Evolutionary conservation across 2,329 filamentous ascomycete genomes (phyloP).

Genomic region (Ophiostoma triangulosporum): DNA sequence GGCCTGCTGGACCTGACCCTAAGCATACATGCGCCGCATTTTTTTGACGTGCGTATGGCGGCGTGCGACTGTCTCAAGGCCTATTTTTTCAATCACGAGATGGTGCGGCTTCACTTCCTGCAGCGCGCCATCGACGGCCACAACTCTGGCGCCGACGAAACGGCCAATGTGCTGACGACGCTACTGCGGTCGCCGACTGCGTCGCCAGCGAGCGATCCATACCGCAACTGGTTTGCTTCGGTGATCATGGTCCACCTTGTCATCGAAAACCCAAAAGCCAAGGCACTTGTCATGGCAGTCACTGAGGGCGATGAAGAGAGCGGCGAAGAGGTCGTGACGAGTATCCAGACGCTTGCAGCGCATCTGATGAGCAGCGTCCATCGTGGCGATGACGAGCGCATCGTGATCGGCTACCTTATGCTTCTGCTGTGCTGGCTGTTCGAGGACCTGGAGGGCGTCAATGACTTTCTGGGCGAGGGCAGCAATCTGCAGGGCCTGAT

Average conservation of each 20-base stretch:
- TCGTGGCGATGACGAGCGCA: slow-evolving; percentile 61
- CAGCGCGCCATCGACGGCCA: slow-evolving; percentile 82
- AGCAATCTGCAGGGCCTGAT: slow-evolving; percentile 82
- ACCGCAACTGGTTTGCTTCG: slow-evolving; percentile 79
- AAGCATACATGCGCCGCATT: slow-evolving; percentile 47
- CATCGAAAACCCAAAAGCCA: slow-evolving; percentile 66
- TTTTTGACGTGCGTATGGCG: slow-evolving; percentile 70
- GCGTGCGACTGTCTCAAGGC: slow-evolving; percentile 86
- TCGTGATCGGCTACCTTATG: slow-evolving; percentile 79
- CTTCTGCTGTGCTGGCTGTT: slow-evolving; percentile 80
- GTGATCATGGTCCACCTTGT: slow-evolving; percentile 78
- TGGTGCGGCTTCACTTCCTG: slow-evolving; percentile 76
- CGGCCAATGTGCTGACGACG: slow-evolving; percentile 77
- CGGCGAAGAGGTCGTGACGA: slow-evolving; percentile 90
- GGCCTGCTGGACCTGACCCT: slow-evolving; percentile 75
- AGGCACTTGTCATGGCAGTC: slow-evolving; percentile 64
- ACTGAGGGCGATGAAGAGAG: slow-evolving; percentile 78
- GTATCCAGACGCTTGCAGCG: slow-evolving; percentile 75
- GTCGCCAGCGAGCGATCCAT: slow-evolving; percentile 59
- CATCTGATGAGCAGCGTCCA: slow-evolving; percentile 74
- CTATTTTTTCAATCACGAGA: slow-evolving; percentile 71
- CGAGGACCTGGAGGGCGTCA: slow-evolving; percentile 79
- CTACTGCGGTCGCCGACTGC: slow-evolving; percentile 54
- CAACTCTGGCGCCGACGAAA: slow-evolving; percentile 60
- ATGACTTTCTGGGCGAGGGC: slow-evolving; percentile 84